Evolutionary conservation across 805 yeast genomes (phyloP).

Genomic region (Lipomyces spencermartinsiae): DNA sequence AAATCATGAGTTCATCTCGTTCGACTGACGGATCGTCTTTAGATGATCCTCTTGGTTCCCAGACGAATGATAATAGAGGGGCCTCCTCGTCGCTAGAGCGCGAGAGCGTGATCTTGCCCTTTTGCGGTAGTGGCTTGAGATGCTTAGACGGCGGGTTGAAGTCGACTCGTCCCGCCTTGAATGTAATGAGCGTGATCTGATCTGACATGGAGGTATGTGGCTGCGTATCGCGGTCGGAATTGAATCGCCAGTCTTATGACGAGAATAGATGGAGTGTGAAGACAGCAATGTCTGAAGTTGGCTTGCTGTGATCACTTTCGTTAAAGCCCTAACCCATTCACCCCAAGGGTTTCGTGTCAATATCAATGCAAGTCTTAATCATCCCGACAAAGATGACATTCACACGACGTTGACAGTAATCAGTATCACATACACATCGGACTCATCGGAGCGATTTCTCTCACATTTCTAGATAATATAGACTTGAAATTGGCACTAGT

Average conservation of each 20-base stretch:
- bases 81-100: constrained; percentile 70
- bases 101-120: constrained; percentile 67
- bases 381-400: no score
- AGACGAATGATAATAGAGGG: constrained; percentile 68
- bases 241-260: background rate
- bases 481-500: background rate
- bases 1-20: constrained; percentile 65
- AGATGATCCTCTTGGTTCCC: constrained; percentile 68
- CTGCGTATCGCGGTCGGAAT: background rate
- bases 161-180: constrained; percentile 80
- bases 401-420: no score
- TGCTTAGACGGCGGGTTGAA: constrained; percentile 63
- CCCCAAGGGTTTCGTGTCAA: no score
- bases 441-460: background rate
- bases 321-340: background rate
- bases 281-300: background rate
- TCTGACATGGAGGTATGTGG: constrained; percentile 14
- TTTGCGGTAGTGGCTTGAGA: constrained; percentile 73
- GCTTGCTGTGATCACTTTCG: background rate
- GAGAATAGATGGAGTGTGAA: background rate
- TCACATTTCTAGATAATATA: background rate
- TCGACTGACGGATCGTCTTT: constrained; percentile 46
- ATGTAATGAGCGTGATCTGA: constrained; percentile 44
- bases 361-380: no score
- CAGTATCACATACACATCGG: background rate